phyloP scores from a whole-genome alignment of 2,329 filamentous ascomycete species.

The Pseudogymnoascus sp. region DNA sequence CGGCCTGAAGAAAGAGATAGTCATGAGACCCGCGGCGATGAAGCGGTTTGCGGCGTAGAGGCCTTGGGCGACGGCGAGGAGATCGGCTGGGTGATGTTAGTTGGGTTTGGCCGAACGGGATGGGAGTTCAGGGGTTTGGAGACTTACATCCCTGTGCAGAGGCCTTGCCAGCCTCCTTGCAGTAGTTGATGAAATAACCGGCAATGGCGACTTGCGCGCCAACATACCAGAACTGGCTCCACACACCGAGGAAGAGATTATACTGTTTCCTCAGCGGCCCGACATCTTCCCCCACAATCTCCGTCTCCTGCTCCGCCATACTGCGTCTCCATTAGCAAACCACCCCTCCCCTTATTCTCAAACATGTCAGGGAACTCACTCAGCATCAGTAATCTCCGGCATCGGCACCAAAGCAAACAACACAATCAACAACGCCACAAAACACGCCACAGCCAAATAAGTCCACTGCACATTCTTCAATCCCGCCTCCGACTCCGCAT shows the following conservation, averaged over 20 bases:
- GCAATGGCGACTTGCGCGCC: slow-evolving; percentile 63
- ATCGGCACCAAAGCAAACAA: slow-evolving; percentile 49
- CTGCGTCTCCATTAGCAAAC: slow-evolving; percentile 50
- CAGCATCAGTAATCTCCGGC: slow-evolving; percentile 51
- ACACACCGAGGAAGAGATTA: slow-evolving; percentile 67
- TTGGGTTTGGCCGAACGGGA: slow-evolving; percentile 23
- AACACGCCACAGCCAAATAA: slow-evolving; percentile 53
- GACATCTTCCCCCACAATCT: slow-evolving; percentile 30
- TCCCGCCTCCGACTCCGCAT: slow-evolving; percentile 51
- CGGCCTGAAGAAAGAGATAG: slow-evolving; percentile 48
- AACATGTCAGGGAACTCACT: slow-evolving; percentile 39
- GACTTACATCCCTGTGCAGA: neutral
- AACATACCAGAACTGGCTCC: slow-evolving; percentile 71
- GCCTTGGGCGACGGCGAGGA: slow-evolving; percentile 68
- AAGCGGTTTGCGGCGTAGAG: slow-evolving; percentile 70
- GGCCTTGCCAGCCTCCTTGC: slow-evolving; percentile 24
- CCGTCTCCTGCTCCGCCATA: slow-evolving; percentile 14
- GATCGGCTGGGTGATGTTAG: slow-evolving; percentile 41
- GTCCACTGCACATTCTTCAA: slow-evolving; percentile 58
- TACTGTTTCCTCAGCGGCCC: slow-evolving; percentile 64
- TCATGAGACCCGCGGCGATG: slow-evolving; percentile 60
- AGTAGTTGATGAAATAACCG: slow-evolving; percentile 65
- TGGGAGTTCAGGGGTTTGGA: too few species aligned
- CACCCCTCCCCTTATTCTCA: slow-evolving; percentile 18
- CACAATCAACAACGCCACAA: slow-evolving; percentile 49